Percentiles rank a stretch among this genome's conserved stretches.
phyloP scores from a whole-genome alignment of 1,139 yeast species.

The Pichia cactophila region DNA sequence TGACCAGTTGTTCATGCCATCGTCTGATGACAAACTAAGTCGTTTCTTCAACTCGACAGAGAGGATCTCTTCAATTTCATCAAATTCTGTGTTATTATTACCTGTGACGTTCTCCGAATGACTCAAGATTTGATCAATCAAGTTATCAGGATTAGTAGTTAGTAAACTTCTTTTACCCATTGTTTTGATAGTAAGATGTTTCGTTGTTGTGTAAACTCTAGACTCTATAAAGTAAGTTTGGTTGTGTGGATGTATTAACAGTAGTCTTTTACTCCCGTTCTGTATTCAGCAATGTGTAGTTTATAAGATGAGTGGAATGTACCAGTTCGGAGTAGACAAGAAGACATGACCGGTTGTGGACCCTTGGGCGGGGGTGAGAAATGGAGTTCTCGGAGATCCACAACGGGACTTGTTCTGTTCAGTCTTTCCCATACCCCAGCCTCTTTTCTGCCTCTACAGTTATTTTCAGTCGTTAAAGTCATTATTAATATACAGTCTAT shows the following conservation, averaged over 20 bases:
- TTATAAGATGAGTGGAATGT: background rate
- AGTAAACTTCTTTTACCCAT: background rate
- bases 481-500: background rate
- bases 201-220: background rate
- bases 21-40: background rate
- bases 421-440: background rate
- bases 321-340: background rate
- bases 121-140: background rate
- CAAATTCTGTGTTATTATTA: background rate
- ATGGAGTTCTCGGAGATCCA: background rate
- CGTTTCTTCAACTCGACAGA: background rate
- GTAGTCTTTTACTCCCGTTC: too few species aligned
- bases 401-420: too few species aligned
- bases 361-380: too few species aligned
- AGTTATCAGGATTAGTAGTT: background rate
- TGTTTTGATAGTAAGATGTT: background rate
- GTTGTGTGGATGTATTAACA: background rate
- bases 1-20: background rate
- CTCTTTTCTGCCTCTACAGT: background rate
- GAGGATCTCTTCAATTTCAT: background rate
- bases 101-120: background rate
- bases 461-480: background rate
- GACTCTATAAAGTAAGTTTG: too few species aligned
- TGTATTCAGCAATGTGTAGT: too few species aligned
- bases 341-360: background rate